Conservation (phyloP, 2,329 filamentous ascomycete species). For the Whalleya microplaca region DNA sequence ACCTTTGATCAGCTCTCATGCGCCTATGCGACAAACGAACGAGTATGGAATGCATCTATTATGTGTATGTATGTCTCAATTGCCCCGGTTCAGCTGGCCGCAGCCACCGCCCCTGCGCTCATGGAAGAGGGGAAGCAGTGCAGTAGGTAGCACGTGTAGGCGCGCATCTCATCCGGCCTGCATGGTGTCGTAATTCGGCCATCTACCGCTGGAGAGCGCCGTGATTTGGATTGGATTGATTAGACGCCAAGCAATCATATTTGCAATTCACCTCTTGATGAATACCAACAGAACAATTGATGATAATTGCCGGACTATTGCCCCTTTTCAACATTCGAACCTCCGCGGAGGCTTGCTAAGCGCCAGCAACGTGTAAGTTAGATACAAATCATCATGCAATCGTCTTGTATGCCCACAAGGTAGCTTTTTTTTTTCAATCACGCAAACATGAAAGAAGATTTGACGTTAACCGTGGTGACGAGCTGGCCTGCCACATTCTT, state of each 20-base stretch:
- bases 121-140: slow-evolving; percentile 2
- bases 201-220: slow-evolving; percentile 1
- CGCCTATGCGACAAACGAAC: no score
- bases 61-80: not conserved
- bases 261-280: not conserved
- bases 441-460: not conserved
- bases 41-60: not conserved
- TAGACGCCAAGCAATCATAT: slow-evolving; percentile 6
- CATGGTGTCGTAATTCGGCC: slow-evolving; percentile 10
- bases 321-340: not conserved
- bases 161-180: slow-evolving; percentile 17
- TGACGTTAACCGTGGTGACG: not conserved
- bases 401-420: no score
- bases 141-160: slow-evolving; percentile 7
- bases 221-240: slow-evolving; percentile 10
- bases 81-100: not conserved
- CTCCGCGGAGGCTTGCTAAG: not conserved
- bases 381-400: no score
- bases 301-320: not conserved
- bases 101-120: no score
- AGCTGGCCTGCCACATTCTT: not conserved
- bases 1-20: no score
- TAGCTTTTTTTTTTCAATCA: no score
- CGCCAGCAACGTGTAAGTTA: no score
- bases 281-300: not conserved